Base-by-base conservation (phyloP, 257 asterid species). In the Solanum ahanhuiri region DNA sequence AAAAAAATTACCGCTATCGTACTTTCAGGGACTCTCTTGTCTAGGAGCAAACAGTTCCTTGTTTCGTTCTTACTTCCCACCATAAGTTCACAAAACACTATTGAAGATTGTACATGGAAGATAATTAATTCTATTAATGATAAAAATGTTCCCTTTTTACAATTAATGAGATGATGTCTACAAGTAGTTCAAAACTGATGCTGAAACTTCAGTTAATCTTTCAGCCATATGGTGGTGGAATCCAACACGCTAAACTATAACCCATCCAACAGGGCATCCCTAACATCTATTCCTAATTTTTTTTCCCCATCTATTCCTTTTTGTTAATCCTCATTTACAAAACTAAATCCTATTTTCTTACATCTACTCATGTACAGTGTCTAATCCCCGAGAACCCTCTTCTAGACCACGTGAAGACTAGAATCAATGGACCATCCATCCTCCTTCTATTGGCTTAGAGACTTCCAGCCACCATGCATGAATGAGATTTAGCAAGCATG, bases 281-380 rank as follows among this genome's bases (percentile, higher is more conserved):
- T 70, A 69, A 45, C 66, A 69, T 81, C 79, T 67, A 84, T 28
- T 28, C 35, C 87, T 69, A 84, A 33, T 17, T 23, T 89, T 83
- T 83, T 72, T 64, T 41, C 4, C 14, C 48, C 85, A n/a, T 88
- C 91, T 86, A 92, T 86, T 86, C 86, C 85, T 43, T 25, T 45
- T 73, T 83, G 70, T 83, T 77, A 86, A 88, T 20, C 82, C 91
- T 88, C 93, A 93, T 95, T 91, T 93, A 95, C 98, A 95, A 57
- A 17, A 82, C 88, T 87, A 89, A 81, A 70, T 84, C 86, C 93
- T 89, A 90, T 88, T 30, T 87, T 91, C 92, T 91, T 90, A 90
- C 93, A 85, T 77, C 93, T 89, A 90, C 89, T 87, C 93, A 90
- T 95, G 89, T 93, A 95, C 95, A 92, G 37, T 37, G 81, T 86